These are phyloP conservation scores for Kazachstania bromeliacearum DNA, from an alignment of 805 yeast species.

Conservation along the genomic window DNA sequence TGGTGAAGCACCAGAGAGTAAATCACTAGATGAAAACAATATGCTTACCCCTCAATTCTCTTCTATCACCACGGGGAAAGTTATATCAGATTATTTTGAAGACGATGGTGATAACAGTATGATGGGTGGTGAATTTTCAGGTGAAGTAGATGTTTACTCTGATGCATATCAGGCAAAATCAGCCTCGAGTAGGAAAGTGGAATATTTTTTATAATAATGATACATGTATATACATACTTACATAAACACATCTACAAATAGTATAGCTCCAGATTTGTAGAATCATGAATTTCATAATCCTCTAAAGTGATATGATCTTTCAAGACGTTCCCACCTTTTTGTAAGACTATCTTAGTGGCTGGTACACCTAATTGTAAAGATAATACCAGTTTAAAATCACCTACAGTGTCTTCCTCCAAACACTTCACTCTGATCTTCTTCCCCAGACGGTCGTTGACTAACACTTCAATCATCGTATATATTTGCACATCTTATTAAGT, in stretches of 20 bases:
- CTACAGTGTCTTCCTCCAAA: slow-evolving; percentile 72
- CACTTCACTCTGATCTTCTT: slow-evolving; percentile 85
- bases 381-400: slow-evolving; percentile 79
- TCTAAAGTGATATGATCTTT: slow-evolving; percentile 87
- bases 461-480: slow-evolving; percentile 53
- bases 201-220: slow-evolving; percentile 28
- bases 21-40: slow-evolving; percentile 14
- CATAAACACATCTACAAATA: slow-evolving; percentile 36
- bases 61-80: slow-evolving; percentile 6
- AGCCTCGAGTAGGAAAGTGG: slow-evolving; percentile 26
- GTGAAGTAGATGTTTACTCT: slow-evolving; percentile 23
- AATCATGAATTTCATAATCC: slow-evolving; percentile 92
- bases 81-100: slow-evolving; percentile 10
- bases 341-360: slow-evolving; percentile 51
- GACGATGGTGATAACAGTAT: slow-evolving; percentile 4
- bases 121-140: not conserved
- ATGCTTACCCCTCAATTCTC: not conserved
- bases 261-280: slow-evolving; percentile 78
- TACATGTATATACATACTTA: slow-evolving; percentile 2
- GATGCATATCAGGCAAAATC: slow-evolving; percentile 29
- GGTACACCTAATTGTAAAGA: slow-evolving; percentile 75
- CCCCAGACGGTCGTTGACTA: slow-evolving; percentile 72
- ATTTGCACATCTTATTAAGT: no score
- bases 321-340: slow-evolving; percentile 74
- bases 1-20: slow-evolving; percentile 94